A percentile compares a stretch with the other conserved stretches of the same genome.
Evolutionary conservation across 345 rosid genomes (phyloP).

Genomic region (Salix purpurea): DNA sequence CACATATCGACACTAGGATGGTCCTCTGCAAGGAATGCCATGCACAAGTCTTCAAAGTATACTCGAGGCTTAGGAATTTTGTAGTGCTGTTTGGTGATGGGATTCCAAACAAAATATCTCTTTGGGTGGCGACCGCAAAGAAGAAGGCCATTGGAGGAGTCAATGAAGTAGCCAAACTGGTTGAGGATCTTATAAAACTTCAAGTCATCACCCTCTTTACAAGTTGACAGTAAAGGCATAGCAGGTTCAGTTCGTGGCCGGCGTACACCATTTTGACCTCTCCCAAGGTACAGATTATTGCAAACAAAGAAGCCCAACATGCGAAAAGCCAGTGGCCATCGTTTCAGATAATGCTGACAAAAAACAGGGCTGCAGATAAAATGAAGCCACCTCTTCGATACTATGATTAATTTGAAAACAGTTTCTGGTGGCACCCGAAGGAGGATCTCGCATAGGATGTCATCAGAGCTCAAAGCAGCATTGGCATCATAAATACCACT

Average conservation of each 20-base stretch:
- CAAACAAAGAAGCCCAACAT: conserved; percentile 57
- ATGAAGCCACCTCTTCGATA: conserved; percentile 59
- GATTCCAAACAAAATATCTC: conserved; percentile 57
- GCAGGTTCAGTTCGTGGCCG: conserved; percentile 52
- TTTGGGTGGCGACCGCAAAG: conserved; percentile 72
- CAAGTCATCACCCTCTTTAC: conserved; percentile 52
- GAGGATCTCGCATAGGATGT: conserved; percentile 47
- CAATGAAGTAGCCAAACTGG: conserved; percentile 57
- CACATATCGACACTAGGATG: conserved; percentile 29
- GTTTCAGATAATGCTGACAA: conserved; percentile 36
- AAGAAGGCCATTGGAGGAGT: conserved; percentile 53
- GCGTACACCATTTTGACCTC: conserved; percentile 26
- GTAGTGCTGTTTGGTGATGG: conserved; percentile 23
- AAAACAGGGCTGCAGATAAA: conserved; percentile 44
- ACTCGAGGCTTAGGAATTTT: conserved; percentile 54
- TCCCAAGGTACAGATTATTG: conserved; percentile 49
- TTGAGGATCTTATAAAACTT: conserved; percentile 42
- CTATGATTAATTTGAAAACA: conserved; percentile 34
- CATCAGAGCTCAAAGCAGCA: conserved; percentile 44
- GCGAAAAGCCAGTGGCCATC: conserved; percentile 40
- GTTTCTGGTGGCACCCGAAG: conserved; percentile 48
- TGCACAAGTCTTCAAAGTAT: conserved; percentile 47
- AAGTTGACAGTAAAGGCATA: conserved; percentile 48
- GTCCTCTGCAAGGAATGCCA: conserved; percentile 54
- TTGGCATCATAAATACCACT: conserved; percentile 11